These are phyloP conservation scores for Chytriomyces confervae DNA, from an alignment of 192 early-diverging fungal genomes.

Conservation along the genomic window DNA sequence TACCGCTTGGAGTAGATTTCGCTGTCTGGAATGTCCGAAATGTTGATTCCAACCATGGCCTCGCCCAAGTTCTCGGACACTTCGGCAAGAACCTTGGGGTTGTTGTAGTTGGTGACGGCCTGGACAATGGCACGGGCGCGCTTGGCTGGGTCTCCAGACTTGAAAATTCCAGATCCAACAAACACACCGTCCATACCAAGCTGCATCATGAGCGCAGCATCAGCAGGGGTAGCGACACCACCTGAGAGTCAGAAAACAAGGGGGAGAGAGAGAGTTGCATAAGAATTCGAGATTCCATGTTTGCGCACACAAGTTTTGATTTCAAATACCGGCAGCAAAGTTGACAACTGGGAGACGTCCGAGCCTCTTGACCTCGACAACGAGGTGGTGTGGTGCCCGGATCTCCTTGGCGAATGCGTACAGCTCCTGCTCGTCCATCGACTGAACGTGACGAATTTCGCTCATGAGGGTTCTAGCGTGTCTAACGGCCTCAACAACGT, in stretches of 20 bases:
- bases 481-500: conserved; percentile 97
- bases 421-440: conserved; percentile 87
- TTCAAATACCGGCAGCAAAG: conserved; percentile 82
- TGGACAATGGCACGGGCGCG: conserved; percentile 93
- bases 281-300: neutral
- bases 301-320: neutral
- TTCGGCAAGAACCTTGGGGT: conserved; percentile 84
- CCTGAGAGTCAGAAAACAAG: conserved; percentile 40
- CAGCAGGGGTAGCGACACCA: conserved; percentile 97
- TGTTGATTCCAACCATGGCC: conserved; percentile 97
- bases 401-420: conserved; percentile 97
- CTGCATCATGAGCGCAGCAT: conserved; percentile 99
- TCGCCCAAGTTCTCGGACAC: conserved; percentile 93
- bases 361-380: conserved; percentile 85
- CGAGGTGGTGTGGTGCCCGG: conserved; percentile 87
- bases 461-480: conserved; percentile 87
- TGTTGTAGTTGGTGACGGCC: conserved; percentile 94
- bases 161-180: conserved; percentile 98
- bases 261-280: neutral
- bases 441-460: conserved; percentile 86
- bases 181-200: conserved; percentile 97
- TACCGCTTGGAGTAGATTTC: conserved; percentile 60
- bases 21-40: conserved; percentile 63
- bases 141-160: conserved; percentile 87
- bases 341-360: conserved; percentile 96